phyloP scores from a whole-genome alignment of 768 basidiomycete species.

The Pulveroboletus sp. region DNA sequence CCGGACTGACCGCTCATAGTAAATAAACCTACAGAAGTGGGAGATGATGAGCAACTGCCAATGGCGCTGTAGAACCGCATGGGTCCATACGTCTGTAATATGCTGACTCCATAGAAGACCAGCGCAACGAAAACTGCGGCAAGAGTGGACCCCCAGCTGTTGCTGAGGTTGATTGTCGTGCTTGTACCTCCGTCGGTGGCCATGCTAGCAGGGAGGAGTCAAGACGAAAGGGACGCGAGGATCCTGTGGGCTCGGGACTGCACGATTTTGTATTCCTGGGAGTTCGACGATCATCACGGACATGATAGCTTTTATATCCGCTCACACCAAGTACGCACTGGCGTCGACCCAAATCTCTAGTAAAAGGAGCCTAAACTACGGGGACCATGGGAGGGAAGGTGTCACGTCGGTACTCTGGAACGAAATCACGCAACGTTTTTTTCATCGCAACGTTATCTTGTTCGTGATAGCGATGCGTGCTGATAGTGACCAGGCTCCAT shows the following conservation, averaged over 20 bases:
- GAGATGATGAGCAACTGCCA: not conserved
- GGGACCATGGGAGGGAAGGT: not conserved
- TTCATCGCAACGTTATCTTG: not conserved
- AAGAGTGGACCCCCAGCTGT: slow-evolving; percentile 24
- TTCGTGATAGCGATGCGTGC: not conserved
- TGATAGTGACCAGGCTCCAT: not conserved
- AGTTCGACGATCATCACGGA: slow-evolving; percentile 12
- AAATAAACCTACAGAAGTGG: slow-evolving; percentile 16
- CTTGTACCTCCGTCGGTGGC: slow-evolving; percentile 1
- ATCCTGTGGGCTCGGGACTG: not conserved
- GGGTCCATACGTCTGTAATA: slow-evolving; percentile 21
- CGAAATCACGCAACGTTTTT: not conserved
- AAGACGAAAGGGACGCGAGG: not conserved
- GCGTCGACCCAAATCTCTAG: not conserved
- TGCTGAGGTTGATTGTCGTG: slow-evolving; percentile 3
- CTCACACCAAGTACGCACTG: not conserved
- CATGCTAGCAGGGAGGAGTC: slow-evolving; percentile 9
- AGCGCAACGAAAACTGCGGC: slow-evolving; percentile 17
- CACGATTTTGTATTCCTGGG: slow-evolving; percentile 11
- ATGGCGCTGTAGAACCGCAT: not conserved
- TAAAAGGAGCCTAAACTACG: not conserved
- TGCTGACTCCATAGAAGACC: slow-evolving; percentile 22
- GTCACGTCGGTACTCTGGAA: not conserved
- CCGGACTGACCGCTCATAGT: slow-evolving; percentile 22
- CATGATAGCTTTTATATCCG: not conserved